phyloP scores from a whole-genome alignment of 352 stramenopile genomes.

The Globisporangium echinulatum region DNA sequence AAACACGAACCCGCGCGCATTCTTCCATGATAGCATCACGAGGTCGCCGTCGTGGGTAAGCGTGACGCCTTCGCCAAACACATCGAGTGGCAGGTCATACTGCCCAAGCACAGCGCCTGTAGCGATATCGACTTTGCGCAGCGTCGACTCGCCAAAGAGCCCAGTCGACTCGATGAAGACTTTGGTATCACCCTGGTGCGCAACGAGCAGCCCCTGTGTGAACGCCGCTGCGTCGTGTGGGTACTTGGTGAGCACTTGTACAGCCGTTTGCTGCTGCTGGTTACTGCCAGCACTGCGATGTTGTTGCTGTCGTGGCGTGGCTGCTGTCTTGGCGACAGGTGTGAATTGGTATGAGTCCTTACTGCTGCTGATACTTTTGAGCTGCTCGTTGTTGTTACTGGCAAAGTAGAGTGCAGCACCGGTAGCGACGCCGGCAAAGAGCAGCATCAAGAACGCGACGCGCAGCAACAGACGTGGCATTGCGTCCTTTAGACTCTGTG shows the following conservation, averaged over 20 bases:
- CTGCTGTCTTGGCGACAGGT: conserved; percentile 13
- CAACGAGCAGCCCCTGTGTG: conserved; percentile 77
- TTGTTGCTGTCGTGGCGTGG: not conserved
- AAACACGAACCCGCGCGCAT: conserved; percentile 85
- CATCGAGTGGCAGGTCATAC: conserved; percentile 40
- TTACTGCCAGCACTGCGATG: not conserved
- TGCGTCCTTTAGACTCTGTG: conserved; percentile 12
- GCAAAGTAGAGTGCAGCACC: conserved; percentile 9
- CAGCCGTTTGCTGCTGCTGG: conserved; percentile 1
- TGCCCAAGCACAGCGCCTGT: conserved; percentile 73
- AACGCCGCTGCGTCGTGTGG: conserved; percentile 82
- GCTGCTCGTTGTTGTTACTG: not conserved
- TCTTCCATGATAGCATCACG: conserved; percentile 91
- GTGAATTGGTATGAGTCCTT: conserved; percentile 1
- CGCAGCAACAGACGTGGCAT: conserved; percentile 31
- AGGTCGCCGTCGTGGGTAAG: conserved; percentile 59
- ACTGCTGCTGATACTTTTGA: not conserved
- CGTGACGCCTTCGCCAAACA: conserved; percentile 92
- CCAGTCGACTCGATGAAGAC: conserved; percentile 92
- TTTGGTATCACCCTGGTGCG: conserved; percentile 40
- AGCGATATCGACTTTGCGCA: conserved; percentile 83
- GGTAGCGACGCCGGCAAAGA: conserved; percentile 23
- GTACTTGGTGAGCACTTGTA: conserved; percentile 65
- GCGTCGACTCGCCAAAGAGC: conserved; percentile 79
- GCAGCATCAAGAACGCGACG: conserved; percentile 17